A percentile compares a stretch with the other conserved stretches of the same genome.
Conservation (phyloP, 306 rosid species). For the Cajanus cajan region DNA sequence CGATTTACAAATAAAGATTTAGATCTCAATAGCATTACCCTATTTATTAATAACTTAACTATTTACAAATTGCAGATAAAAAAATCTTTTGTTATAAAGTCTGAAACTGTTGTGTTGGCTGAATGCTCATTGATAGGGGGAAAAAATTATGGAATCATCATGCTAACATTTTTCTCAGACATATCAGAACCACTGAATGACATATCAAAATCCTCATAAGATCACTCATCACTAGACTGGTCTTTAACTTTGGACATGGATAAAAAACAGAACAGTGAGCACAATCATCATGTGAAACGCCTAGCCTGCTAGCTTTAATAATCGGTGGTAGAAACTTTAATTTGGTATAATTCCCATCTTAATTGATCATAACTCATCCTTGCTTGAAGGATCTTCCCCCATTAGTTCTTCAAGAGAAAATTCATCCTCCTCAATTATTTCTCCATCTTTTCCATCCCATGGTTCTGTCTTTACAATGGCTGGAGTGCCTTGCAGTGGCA, state of each 20-base stretch:
- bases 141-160: background rate
- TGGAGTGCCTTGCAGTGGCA: conserved; percentile 68
- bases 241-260: background rate
- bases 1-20: too few species aligned
- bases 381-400: conserved; percentile 70
- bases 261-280: conserved; percentile 12
- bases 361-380: conserved; percentile 59
- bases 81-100: background rate
- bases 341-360: background rate
- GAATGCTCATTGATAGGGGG: conserved; percentile 13
- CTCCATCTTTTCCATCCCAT: conserved; percentile 98
- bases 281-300: conserved; percentile 25
- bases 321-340: conserved; percentile 23
- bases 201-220: conserved; percentile 23
- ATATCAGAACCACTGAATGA: conserved; percentile 15
- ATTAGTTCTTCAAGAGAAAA: conserved; percentile 95
- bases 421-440: conserved; percentile 88
- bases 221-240: conserved; percentile 25
- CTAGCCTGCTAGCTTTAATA: conserved; percentile 21
- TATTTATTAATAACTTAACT: background rate
- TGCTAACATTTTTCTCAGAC: conserved; percentile 8
- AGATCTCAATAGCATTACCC: background rate
- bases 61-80: background rate
- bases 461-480: conserved; percentile 64
- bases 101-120: background rate